Conservation (phyloP, 1,139 yeast species). For the Debaryomyces robertsiae region DNA sequence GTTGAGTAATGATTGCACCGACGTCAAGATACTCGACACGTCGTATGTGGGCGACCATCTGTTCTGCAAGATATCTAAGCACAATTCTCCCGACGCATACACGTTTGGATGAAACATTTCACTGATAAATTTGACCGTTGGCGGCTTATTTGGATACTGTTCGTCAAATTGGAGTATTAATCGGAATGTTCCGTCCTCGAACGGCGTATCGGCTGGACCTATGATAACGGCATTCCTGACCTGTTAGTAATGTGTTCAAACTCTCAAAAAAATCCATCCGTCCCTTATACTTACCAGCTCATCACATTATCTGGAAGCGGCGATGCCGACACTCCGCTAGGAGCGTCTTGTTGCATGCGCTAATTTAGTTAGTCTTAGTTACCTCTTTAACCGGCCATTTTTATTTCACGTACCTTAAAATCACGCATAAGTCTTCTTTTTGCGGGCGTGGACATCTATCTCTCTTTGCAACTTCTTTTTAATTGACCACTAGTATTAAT, state of each 20-base stretch:
- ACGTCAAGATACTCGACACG: conserved; percentile 93
- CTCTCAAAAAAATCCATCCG: not conserved
- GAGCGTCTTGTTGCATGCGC: conserved; percentile 98
- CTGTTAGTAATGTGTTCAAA: conserved; percentile 14
- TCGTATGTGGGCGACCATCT: conserved; percentile 99
- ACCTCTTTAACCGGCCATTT: not conserved
- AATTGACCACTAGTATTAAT: not conserved
- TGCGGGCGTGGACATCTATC: conserved; percentile 90
- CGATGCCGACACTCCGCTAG: conserved; percentile 96
- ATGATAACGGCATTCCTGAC: conserved; percentile 88
- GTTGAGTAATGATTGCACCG: conserved; percentile 81
- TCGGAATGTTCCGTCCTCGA: conserved; percentile 96
- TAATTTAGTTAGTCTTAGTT: conserved; percentile 24
- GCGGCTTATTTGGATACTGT: conserved; percentile 97
- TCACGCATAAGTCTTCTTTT: conserved; percentile 98
- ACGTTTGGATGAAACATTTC: conserved; percentile 99
- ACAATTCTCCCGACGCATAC: conserved; percentile 91
- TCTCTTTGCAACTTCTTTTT: conserved; percentile 4
- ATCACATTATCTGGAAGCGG: conserved; percentile 96
- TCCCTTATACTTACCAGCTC: conserved; percentile 64
- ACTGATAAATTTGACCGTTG: conserved; percentile 83
- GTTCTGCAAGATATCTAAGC: conserved; percentile 93
- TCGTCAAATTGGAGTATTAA: conserved; percentile 88
- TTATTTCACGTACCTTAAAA: conserved; percentile 65
- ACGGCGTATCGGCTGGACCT: conserved; percentile 97